Conservation (phyloP, 305 asterid species). For the Plantago coronopus region DNA sequence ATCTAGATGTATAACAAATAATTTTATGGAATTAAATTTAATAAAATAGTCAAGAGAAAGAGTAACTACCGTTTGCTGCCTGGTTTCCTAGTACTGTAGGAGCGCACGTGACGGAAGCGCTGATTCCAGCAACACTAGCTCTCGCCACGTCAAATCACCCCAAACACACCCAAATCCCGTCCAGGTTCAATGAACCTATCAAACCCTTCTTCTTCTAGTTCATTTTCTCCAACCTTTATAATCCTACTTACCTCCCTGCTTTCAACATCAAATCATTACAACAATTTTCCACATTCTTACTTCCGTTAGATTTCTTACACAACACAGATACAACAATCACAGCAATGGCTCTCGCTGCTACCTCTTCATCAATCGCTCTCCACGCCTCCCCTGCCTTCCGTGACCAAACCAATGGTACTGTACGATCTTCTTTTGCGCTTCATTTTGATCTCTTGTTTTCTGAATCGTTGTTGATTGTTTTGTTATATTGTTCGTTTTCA, state of each 20-base stretch:
- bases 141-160: conserved; percentile 27
- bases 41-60: too few species aligned
- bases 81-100: too few species aligned
- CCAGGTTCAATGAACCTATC: conserved; percentile 46
- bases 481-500: conserved; percentile 17
- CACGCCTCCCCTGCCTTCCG: conserved; percentile 28
- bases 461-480: neutral
- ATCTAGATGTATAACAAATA: too few species aligned
- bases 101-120: conserved; percentile 30
- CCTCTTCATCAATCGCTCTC: conserved; percentile 35
- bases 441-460: neutral
- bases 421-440: neutral
- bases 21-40: too few species aligned
- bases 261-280: neutral
- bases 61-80: too few species aligned
- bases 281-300: too few species aligned
- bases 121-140: conserved; percentile 12
- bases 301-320: neutral
- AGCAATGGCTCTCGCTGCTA: conserved; percentile 44
- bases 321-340: neutral
- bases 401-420: conserved; percentile 43
- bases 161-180: conserved; percentile 21
- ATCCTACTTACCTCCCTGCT: conserved; percentile 8
- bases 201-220: conserved; percentile 6
- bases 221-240: conserved; percentile 8